Evolutionary conservation across 179 eudicot genomes (phyloP).

Genomic region (Nepenthes alata): DNA sequence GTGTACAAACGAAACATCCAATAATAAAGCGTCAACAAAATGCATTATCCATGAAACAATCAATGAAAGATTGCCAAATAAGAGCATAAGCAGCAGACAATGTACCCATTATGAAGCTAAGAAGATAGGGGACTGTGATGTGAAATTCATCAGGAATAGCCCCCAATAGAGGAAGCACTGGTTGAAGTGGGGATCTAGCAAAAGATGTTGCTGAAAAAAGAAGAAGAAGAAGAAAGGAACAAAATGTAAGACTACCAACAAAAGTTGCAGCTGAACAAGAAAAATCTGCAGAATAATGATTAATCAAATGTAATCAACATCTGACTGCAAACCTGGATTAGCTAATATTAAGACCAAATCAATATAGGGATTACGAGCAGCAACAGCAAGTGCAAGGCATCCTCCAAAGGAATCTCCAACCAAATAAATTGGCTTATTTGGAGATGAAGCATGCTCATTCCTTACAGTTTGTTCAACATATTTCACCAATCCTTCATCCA

Average conservation of each 20-base stretch:
- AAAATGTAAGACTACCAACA: no score
- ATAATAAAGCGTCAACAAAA: neutral
- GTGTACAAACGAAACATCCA: no score
- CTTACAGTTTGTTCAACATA: conserved; percentile 50
- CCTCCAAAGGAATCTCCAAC: conserved; percentile 90
- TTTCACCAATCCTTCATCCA: conserved; percentile 46
- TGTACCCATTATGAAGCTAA: conserved; percentile 66
- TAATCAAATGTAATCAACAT: neutral
- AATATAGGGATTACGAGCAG: conserved; percentile 61
- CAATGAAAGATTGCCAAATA: neutral
- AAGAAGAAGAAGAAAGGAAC: neutral
- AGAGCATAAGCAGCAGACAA: neutral
- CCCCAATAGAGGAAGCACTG: conserved; percentile 50
- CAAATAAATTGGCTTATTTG: conserved; percentile 73
- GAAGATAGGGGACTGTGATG: conserved; percentile 49
- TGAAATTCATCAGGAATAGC: conserved; percentile 51
- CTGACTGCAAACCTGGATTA: conserved; percentile 61
- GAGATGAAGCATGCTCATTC: conserved; percentile 45
- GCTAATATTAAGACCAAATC: conserved; percentile 65
- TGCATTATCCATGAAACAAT: neutral
- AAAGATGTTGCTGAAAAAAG: conserved; percentile 58
- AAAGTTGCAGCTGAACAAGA: conserved; percentile 1
- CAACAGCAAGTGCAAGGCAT: conserved; percentile 69
- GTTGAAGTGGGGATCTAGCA: conserved; percentile 53
- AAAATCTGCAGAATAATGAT: conserved; percentile 1